Evolutionary conservation across 306 rosid species (phyloP).

Genomic region (Fragaria vesca): DNA sequence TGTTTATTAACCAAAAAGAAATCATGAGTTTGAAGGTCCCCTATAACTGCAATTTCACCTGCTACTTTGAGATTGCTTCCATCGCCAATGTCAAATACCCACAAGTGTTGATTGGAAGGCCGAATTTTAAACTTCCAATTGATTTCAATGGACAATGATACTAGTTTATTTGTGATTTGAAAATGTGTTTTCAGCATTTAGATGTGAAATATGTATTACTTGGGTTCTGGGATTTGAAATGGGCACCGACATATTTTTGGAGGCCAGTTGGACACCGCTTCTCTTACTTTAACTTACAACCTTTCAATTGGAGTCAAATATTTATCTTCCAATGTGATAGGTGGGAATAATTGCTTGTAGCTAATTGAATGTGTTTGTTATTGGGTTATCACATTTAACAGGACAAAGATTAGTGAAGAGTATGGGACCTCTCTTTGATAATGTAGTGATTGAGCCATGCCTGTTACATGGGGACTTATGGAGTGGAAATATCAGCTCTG

Average conservation of each 20-base stretch:
- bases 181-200: background rate
- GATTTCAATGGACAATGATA: background rate
- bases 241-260: background rate
- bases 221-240: background rate
- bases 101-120: background rate
- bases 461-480: constrained; percentile 93
- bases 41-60: background rate
- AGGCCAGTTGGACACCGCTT: background rate
- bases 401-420: constrained; percentile 77
- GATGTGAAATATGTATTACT: background rate
- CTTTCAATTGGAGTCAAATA: background rate
- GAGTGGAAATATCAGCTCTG: constrained; percentile 91
- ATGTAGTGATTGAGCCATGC: constrained; percentile 72
- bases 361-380: background rate
- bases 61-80: background rate
- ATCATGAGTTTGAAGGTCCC: background rate
- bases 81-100: background rate
- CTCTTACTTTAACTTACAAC: background rate
- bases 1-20: background rate
- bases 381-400: constrained; percentile 29
- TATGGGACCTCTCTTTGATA: constrained; percentile 65
- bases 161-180: background rate
- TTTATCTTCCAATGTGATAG: background rate
- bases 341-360: background rate
- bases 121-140: background rate